phyloP scores from a whole-genome alignment of 805 yeast genomes.

The Pichia kluyveri region DNA sequence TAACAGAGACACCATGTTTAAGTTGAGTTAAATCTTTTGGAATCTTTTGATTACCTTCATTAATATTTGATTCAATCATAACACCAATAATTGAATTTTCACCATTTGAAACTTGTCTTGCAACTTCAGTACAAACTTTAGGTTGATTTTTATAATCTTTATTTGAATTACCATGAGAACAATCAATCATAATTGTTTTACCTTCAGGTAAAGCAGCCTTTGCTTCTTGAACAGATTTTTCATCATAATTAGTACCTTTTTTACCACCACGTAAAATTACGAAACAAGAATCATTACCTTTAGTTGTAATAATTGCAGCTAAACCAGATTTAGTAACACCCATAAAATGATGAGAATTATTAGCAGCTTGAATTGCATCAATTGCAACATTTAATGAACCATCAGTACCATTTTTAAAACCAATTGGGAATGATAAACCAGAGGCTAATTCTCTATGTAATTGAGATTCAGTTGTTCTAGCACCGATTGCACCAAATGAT shows the following conservation, averaged over 20 bases:
- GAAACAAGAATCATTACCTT: constrained; percentile 91
- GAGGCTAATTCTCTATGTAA: constrained; percentile 96
- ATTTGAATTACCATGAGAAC: constrained; percentile 95
- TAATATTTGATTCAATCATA: constrained; percentile 90
- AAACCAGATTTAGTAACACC: constrained; percentile 96
- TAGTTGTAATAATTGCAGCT: constrained; percentile 93
- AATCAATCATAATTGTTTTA: constrained; percentile 79
- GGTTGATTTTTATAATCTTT: constrained; percentile 96
- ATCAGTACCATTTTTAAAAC: constrained; percentile 98
- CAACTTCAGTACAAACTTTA: constrained; percentile 73
- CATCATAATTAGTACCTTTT: constrained; percentile 88
- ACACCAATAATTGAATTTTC: constrained; percentile 79
- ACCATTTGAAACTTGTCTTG: constrained; percentile 74
- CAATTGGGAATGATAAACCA: constrained; percentile 97
- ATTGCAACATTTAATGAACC: constrained; percentile 89
- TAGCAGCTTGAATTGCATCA: constrained; percentile 89
- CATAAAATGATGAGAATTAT: constrained; percentile 89
- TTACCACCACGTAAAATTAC: constrained; percentile 95
- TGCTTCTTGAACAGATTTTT: constrained; percentile 64
- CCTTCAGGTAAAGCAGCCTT: constrained; percentile 46
- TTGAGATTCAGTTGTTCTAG: constrained; percentile 97
- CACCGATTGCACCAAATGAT: constrained; percentile 97
- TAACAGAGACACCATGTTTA: constrained; percentile 91
- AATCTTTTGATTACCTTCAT: constrained; percentile 84
- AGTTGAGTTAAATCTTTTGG: constrained; percentile 53